Conservation (phyloP, 2,329 filamentous ascomycete species). For the Samsoniella hepiali region DNA sequence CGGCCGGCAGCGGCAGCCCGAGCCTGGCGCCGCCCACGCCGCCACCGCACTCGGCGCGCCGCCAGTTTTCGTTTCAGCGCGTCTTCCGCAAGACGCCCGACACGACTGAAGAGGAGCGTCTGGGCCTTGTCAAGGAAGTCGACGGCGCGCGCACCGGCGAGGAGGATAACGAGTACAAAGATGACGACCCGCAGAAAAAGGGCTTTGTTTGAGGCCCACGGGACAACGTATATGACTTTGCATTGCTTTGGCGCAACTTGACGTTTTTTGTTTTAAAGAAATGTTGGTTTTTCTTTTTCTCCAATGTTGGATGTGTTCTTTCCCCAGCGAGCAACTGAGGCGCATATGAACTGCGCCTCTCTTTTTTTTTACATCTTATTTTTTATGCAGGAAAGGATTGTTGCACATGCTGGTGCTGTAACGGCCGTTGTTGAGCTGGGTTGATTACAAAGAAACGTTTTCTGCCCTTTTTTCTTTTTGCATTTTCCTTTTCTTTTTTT, state of each 20-base stretch:
- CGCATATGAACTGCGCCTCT: background rate
- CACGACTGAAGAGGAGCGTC: slow-evolving; percentile 75
- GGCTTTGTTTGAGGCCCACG: background rate
- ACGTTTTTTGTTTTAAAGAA: background rate
- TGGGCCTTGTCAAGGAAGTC: slow-evolving; percentile 80
- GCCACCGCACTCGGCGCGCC: slow-evolving; percentile 58
- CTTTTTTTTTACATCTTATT: background rate
- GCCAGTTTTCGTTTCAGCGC: slow-evolving; percentile 91
- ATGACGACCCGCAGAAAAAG: slow-evolving; percentile 1
- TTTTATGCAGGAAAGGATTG: background rate
- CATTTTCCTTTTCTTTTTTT: background rate
- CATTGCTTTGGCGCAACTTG: slow-evolving; percentile 11
- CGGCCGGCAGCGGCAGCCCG: slow-evolving; percentile 40
- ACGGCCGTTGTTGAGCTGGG: background rate
- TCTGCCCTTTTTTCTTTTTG: background rate
- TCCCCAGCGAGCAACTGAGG: background rate
- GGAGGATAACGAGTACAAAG: slow-evolving; percentile 15
- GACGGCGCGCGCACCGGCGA: slow-evolving; percentile 28
- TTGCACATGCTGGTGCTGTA: background rate
- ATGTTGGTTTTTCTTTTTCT: background rate
- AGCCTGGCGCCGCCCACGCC: slow-evolving; percentile 58
- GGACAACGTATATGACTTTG: background rate
- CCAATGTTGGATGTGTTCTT: background rate
- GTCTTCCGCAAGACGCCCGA: slow-evolving; percentile 57
- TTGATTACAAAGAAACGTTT: background rate